These are phyloP conservation scores for Chenopodium suecicum DNA, from an alignment of 148 eudicot genomes.

Conservation along the genomic window DNA sequence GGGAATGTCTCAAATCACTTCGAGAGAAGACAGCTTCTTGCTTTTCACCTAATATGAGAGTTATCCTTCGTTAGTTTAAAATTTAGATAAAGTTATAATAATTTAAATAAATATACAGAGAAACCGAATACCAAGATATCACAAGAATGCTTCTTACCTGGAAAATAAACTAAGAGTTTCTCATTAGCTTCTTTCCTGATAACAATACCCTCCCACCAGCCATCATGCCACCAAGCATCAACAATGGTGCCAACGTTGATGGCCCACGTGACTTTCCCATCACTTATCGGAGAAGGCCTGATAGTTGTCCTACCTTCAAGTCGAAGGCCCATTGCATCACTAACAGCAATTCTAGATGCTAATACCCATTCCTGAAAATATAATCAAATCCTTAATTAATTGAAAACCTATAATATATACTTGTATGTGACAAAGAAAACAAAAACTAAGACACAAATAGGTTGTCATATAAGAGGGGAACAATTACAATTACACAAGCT, in stretches of 20 bases:
- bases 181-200: constrained; percentile 48
- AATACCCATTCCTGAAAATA: constrained; percentile 73
- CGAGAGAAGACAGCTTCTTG: constrained; percentile 32
- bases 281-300: constrained; percentile 45
- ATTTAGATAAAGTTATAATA: too few species aligned
- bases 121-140: not conserved
- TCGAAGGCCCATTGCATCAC: constrained; percentile 63
- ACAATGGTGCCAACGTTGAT: constrained; percentile 55
- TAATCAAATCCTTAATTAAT: not conserved
- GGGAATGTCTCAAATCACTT: constrained; percentile 61
- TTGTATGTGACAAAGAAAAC: not conserved
- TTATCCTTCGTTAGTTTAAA: not conserved
- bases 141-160: constrained; percentile 41
- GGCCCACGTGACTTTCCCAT: constrained; percentile 24
- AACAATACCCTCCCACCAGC: constrained; percentile 97
- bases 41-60: constrained; percentile 58
- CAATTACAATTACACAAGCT: too few species aligned
- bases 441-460: not conserved
- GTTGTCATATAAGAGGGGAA: not conserved
- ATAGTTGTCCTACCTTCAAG: constrained; percentile 53
- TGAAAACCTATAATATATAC: not conserved
- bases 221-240: constrained; percentile 89
- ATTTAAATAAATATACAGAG: not conserved
- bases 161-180: constrained; percentile 60
- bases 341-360: constrained; percentile 53